Percentiles rank a stretch among this genome's conserved stretches.
Evolutionary conservation across 805 yeast species (phyloP).

Genomic region (Lipomyces lipofer): DNA sequence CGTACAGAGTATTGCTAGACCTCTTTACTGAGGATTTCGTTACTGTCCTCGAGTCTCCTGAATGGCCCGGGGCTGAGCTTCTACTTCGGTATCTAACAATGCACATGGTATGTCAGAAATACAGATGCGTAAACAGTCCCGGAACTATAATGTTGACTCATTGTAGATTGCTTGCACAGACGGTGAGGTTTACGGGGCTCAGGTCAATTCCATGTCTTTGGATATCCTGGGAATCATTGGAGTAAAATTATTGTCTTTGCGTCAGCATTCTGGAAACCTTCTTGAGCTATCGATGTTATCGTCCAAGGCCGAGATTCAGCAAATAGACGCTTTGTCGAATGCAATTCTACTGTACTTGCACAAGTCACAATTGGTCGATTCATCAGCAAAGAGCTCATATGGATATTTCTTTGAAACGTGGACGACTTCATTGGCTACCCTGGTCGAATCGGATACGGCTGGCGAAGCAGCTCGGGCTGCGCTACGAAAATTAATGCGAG

Average conservation of each 20-base stretch:
- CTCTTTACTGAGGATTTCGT: constrained; percentile 58
- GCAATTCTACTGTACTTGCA: constrained; percentile 28
- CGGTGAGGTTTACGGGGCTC: constrained; percentile 43
- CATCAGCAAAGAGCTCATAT: constrained; percentile 21
- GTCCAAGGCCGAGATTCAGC: constrained; percentile 8
- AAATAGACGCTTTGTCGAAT: background rate
- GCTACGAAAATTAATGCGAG: constrained; percentile 6
- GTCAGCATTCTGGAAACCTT: background rate
- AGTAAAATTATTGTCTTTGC: constrained; percentile 42
- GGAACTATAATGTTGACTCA: background rate
- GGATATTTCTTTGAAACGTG: constrained; percentile 18
- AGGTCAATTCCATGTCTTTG: constrained; percentile 53
- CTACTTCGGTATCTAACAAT: constrained; percentile 41
- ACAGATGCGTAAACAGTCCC: background rate
- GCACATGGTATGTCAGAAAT: constrained; percentile 15
- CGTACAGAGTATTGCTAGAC: constrained; percentile 46
- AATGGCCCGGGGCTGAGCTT: constrained; percentile 61
- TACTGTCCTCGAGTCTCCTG: constrained; percentile 52
- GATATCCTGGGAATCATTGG: constrained; percentile 67
- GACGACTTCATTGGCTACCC: constrained; percentile 8
- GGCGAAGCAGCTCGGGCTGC: background rate
- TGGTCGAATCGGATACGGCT: constrained; percentile 5
- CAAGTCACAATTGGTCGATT: constrained; percentile 11
- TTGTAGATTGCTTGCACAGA: constrained; percentile 32
- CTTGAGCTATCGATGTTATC: constrained; percentile 1